Evolutionary conservation across 2,329 filamentous ascomycete species (phyloP).

Genomic region (Fusarium secorum): DNA sequence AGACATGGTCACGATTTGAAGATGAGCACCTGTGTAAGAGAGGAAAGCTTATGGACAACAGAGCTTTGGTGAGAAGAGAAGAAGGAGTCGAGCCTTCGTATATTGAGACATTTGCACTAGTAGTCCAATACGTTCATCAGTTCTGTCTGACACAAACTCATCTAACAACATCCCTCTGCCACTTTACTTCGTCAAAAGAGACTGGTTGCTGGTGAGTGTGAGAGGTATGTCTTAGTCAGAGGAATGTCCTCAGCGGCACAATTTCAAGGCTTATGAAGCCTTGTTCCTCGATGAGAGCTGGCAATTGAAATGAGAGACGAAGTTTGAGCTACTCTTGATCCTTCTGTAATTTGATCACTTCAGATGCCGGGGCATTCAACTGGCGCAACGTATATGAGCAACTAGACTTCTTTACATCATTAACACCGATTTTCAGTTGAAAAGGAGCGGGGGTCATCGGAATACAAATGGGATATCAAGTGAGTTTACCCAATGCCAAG

Average conservation of each 20-base stretch:
- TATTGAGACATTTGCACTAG: background rate
- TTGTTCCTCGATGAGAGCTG: background rate
- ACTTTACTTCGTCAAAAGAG: background rate
- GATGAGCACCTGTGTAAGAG: background rate
- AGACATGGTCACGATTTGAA: background rate
- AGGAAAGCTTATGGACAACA: background rate
- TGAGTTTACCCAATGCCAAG: background rate
- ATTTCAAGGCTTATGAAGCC: background rate
- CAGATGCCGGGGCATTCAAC: background rate
- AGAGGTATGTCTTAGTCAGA: background rate
- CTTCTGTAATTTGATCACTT: background rate
- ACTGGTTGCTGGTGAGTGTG: background rate
- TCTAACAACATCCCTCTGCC: background rate
- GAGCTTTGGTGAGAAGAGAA: background rate
- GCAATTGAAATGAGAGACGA: background rate
- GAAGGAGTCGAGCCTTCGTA: background rate
- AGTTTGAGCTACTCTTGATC: background rate
- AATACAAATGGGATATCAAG: background rate
- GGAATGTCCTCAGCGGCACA: background rate
- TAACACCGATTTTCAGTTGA: background rate
- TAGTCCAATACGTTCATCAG: background rate
- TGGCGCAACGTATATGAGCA: background rate
- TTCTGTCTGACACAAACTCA: background rate
- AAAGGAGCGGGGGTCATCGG: rapidly evolving
- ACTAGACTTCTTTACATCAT: background rate